Evolutionary conservation across 495 filamentous ascomycete species (phyloP).

Genomic region (Aspergillus indologenus): DNA sequence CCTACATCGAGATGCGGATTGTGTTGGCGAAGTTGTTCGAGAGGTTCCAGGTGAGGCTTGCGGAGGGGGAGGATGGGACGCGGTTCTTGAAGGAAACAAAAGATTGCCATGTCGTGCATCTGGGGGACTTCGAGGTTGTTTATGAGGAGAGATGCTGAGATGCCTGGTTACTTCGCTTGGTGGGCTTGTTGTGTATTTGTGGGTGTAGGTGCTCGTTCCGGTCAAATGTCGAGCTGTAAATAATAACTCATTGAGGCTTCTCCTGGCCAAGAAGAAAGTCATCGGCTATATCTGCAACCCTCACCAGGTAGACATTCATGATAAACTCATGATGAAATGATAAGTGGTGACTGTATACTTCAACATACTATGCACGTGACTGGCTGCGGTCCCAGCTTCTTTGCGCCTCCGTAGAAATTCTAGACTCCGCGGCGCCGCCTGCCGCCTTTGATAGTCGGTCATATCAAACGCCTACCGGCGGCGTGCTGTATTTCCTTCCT

Average conservation of each 20-base stretch:
- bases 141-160: neutral
- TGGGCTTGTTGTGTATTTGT: no score
- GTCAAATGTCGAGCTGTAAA: no score
- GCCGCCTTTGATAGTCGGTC: neutral
- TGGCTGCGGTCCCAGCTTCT: constrained; percentile 15
- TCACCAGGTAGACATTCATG: no score
- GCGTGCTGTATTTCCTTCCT: constrained; percentile 6
- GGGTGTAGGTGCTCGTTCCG: no score
- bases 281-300: no score
- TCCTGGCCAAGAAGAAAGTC: no score
- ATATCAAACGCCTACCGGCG: constrained; percentile 7
- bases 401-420: constrained; percentile 15
- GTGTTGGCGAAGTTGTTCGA: neutral
- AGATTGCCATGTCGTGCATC: neutral
- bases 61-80: neutral
- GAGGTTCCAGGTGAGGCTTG: neutral
- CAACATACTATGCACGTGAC: constrained; percentile 13
- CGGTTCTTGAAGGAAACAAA: neutral
- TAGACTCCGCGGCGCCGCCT: constrained; percentile 11
- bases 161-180: neutral
- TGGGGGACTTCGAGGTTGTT: neutral
- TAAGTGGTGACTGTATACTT: neutral
- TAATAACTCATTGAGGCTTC: no score
- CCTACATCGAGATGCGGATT: neutral
- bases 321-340: no score